Conservation (phyloP, 371 early-diverging fungal genomes). For the Capniomyces stellatus region DNA sequence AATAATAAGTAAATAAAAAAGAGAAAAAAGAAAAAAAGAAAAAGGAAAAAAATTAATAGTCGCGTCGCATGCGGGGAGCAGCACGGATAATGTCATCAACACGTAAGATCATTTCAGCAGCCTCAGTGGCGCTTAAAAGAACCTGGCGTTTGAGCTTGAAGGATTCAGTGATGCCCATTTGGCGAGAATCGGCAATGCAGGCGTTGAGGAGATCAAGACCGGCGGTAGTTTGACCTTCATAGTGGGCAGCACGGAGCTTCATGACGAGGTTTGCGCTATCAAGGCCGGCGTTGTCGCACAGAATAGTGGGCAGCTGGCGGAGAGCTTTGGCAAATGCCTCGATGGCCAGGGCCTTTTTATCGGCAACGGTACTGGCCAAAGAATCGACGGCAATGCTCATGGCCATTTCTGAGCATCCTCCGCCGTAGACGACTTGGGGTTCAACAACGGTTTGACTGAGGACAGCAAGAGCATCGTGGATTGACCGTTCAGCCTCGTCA, state of each 20-base stretch:
- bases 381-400: constrained; percentile 95
- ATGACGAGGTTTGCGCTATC: constrained; percentile 89
- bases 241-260: constrained; percentile 82
- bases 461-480: constrained; percentile 98
- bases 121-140: constrained; percentile 91
- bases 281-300: constrained; percentile 98
- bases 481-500: constrained; percentile 98
- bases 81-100: constrained; percentile 98
- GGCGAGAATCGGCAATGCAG: constrained; percentile 64
- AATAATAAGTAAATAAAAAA: not conserved
- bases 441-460: constrained; percentile 89
- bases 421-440: constrained; percentile 93
- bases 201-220: constrained; percentile 90
- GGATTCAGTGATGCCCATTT: constrained; percentile 89
- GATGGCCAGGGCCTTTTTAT: constrained; percentile 94
- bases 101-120: constrained; percentile 97
- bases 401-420: constrained; percentile 94
- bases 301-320: constrained; percentile 91
- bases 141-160: constrained; percentile 97
- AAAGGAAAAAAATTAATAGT: constrained; percentile 7
- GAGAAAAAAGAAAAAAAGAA: not conserved
- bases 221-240: constrained; percentile 52
- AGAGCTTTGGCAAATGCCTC: constrained; percentile 93
- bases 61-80: constrained; percentile 56
- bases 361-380: constrained; percentile 75